phyloP scores from a whole-genome alignment of 1,284 basidiomycete genomes.

The Ustilago cynodontis region DNA sequence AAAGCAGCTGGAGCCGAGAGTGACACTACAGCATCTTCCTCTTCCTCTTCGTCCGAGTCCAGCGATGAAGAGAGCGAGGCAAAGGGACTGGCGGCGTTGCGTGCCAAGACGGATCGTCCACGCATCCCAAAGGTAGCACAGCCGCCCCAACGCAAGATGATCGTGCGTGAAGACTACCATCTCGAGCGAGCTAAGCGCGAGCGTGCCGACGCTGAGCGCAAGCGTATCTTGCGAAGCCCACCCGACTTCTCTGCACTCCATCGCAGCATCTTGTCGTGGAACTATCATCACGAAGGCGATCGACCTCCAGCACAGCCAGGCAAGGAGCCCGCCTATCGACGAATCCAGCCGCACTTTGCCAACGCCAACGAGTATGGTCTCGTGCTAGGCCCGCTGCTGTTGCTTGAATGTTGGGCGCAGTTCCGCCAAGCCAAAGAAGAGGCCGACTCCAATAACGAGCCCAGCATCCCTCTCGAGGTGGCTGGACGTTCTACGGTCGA shows the following conservation, averaged over 20 bases:
- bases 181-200: conserved; percentile 48
- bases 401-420: conserved; percentile 93
- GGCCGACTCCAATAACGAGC: conserved; percentile 71
- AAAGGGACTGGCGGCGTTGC: conserved; percentile 75
- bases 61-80: conserved; percentile 74
- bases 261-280: conserved; percentile 85
- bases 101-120: conserved; percentile 36
- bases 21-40: conserved; percentile 63
- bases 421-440: conserved; percentile 80
- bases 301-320: conserved; percentile 74
- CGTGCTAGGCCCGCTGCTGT: conserved; percentile 86
- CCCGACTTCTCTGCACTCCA: conserved; percentile 87
- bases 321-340: conserved; percentile 34
- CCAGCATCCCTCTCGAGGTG: conserved; percentile 47
- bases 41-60: conserved; percentile 59
- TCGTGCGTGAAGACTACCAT: conserved; percentile 75
- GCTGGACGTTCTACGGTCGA: conserved; percentile 54
- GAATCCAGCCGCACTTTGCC: conserved; percentile 76
- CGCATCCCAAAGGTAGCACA: conserved; percentile 71
- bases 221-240: conserved; percentile 78
- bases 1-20: conserved; percentile 28
- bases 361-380: conserved; percentile 79
- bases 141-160: conserved; percentile 77
- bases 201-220: conserved; percentile 55
- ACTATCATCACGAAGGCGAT: conserved; percentile 79